phyloP scores from a whole-genome alignment of 495 filamentous ascomycete genomes.

The Sporormia fimetaria region DNA sequence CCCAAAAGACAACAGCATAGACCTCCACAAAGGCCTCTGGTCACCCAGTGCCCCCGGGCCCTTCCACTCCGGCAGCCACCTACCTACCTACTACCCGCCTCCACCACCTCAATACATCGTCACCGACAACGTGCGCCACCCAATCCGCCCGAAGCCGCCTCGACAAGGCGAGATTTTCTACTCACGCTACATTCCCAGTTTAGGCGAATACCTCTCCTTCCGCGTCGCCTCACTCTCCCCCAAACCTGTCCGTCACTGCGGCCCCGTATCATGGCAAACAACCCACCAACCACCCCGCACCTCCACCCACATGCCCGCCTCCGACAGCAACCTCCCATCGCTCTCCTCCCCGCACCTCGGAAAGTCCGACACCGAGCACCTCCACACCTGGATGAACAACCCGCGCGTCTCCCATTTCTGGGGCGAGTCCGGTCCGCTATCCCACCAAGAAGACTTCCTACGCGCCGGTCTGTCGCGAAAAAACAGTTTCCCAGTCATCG shows the following conservation, averaged over 20 bases:
- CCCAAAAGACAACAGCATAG: conserved; percentile 14
- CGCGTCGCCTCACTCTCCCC: conserved; percentile 56
- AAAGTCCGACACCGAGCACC: conserved; percentile 52
- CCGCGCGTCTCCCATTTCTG: conserved; percentile 74
- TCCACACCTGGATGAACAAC: conserved; percentile 84
- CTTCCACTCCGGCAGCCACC: conserved; percentile 65
- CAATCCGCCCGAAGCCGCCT: conserved; percentile 77
- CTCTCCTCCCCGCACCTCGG: conserved; percentile 26
- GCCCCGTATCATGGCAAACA: conserved; percentile 40
- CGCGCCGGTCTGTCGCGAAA: conserved; percentile 46
- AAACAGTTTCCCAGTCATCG: conserved; percentile 85
- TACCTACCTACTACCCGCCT: conserved; percentile 85
- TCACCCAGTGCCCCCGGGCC: conserved; percentile 43
- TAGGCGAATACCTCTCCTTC: conserved; percentile 79
- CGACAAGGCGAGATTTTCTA: conserved; percentile 85
- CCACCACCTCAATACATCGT: conserved; percentile 69
- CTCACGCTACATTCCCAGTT: conserved; percentile 68
- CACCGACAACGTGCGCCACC: conserved; percentile 71
- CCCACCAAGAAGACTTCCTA: conserved; percentile 59
- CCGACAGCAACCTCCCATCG: conserved; percentile 28
- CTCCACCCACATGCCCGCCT: conserved; percentile 2
- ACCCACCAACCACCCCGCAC: too few relatives aligned
- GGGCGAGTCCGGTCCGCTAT: conserved; percentile 55
- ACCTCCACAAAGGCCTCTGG: conserved; percentile 31
- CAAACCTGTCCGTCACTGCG: conserved; percentile 42